A percentile compares a stretch with the other conserved stretches of the same genome.
phyloP scores from a whole-genome alignment of 225 moss, liverwort and hornwort genomes.

The Marchantia polymorpha region DNA sequence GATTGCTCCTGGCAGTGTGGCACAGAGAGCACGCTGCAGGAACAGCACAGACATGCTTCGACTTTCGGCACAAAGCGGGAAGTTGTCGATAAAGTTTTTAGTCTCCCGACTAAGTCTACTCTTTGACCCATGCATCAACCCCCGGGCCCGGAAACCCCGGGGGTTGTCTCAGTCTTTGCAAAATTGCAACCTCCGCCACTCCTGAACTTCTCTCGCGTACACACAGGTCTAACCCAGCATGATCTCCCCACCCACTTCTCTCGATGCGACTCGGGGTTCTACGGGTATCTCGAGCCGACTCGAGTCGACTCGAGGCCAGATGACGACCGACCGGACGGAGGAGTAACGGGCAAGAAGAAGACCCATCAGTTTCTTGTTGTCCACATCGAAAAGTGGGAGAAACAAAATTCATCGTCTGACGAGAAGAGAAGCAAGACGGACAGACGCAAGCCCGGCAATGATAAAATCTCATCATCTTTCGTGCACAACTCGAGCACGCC shows the following conservation, averaged over 20 bases:
- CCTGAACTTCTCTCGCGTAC: background rate
- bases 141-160: background rate
- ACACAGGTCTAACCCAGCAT: background rate
- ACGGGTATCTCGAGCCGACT: background rate
- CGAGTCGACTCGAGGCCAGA: background rate
- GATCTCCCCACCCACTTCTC: background rate
- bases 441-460: background rate
- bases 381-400: background rate
- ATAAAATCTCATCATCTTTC: slow-evolving; percentile 10
- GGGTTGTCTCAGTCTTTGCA: background rate
- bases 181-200: background rate
- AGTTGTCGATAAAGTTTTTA: background rate
- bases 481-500: background rate
- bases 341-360: slow-evolving; percentile 3
- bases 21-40: background rate
- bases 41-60: background rate
- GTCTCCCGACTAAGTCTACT: slow-evolving; percentile 1
- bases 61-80: background rate
- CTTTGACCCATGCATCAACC: slow-evolving; percentile 4
- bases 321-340: background rate
- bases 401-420: background rate
- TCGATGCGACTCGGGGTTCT: background rate
- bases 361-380: slow-evolving; percentile 3
- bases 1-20: background rate
- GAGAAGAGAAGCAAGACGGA: background rate